Conservation (phyloP, 345 rosid genomes). For the Boechera divaricarpa region DNA sequence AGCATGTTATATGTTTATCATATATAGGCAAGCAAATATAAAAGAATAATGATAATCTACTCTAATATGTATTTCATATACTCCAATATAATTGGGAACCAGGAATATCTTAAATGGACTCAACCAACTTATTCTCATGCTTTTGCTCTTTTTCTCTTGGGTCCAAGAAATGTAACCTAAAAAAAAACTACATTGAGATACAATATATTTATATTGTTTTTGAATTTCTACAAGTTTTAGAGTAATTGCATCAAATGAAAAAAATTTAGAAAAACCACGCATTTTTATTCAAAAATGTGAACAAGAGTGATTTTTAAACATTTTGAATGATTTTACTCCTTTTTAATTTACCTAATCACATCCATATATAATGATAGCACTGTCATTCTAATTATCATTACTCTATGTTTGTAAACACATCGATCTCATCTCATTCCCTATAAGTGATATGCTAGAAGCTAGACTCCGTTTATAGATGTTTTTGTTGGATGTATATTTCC, state of each 20-base stretch:
- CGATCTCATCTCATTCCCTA: neutral
- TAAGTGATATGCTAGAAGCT: neutral
- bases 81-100: conserved; percentile 40
- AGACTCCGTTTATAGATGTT: neutral
- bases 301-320: neutral
- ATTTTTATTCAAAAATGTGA: neutral
- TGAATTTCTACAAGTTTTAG: neutral
- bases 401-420: neutral
- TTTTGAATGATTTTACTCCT: neutral
- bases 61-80: conserved; percentile 31
- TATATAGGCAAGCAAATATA: conserved; percentile 25
- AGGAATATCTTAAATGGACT: conserved; percentile 38
- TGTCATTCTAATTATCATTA: neutral
- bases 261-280: neutral
- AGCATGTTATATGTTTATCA: conserved; percentile 43
- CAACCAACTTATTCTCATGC: conserved; percentile 37
- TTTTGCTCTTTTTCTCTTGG: conserved; percentile 12
- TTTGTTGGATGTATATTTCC: neutral
- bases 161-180: conserved; percentile 11
- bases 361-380: neutral
- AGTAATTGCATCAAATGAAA: neutral
- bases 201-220: neutral
- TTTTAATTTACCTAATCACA: neutral
- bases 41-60: conserved; percentile 37
- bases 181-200: neutral